Base-by-base conservation (phyloP, 2,329 filamentous ascomycete species). In the Fusarium udum region DNA sequence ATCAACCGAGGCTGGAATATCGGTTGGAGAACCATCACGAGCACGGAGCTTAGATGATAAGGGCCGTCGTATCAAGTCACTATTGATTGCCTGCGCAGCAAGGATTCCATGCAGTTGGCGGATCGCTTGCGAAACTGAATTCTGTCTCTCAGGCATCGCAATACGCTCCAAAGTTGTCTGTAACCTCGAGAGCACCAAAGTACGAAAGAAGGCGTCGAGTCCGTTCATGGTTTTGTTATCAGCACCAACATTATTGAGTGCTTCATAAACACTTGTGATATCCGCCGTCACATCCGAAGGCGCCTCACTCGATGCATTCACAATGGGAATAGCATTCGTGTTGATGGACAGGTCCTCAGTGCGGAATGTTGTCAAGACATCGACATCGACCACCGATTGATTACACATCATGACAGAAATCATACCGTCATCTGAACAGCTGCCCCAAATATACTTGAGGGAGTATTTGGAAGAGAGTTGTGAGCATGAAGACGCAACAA, bases 381-480 rank as follows among this genome's bases (percentile, higher is more conserved):
- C 66, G 11, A 78, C 48, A 18, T 68, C 63, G 15, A 68, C 62
- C n/a, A 79, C 62, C 6, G 75, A 67, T 59, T 78, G 67, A 45
- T 79, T 75, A 56, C 78, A 79, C 58, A 71, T 64, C 49, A 79
- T 59, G 31, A 78, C 64, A 1, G 76, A 74, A 6, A 78, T 70
- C 43, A 65, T 56, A 6, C 70, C 73, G 32, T 70, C 62, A 12
- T 60, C 43, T 18, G 61, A 57, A 61, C 78, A 79, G 43, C 73
- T 72, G 1, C 78, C 78, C 78, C 78, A 79, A 24, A 79, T 53
- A 52, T 77, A 79, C 53, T 75, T 72, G 46, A 79, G 64, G 1
- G 68, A 45, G 28, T 73, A 76, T 16, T 55, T 61, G 10, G 63
- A 71, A 6, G 67, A 65, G 28, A 76, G 58, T 4, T 76, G 73